Evolutionary conservation across 768 basidiomycete species (phyloP).

Genomic region (Macrolepiota albuminosa): DNA sequence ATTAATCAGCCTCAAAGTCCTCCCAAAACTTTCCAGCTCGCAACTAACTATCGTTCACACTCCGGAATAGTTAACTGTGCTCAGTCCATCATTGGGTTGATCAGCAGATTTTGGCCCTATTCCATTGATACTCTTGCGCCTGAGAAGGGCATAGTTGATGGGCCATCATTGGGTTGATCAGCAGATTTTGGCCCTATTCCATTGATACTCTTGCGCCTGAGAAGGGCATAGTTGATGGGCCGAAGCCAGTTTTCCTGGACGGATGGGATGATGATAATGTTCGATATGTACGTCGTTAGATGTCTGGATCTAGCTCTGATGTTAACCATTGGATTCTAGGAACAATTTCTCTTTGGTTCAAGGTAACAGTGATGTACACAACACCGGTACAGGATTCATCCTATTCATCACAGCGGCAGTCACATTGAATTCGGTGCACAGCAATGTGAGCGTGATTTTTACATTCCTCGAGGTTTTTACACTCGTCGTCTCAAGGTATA

Average conservation of each 20-base stretch:
- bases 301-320: not conserved
- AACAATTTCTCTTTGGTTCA: slow-evolving; percentile 56
- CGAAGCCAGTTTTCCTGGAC: slow-evolving; percentile 54
- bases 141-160: slow-evolving; percentile 53
- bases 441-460: slow-evolving; percentile 44
- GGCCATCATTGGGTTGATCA: slow-evolving; percentile 60
- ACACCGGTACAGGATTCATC: not conserved
- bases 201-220: slow-evolving; percentile 60
- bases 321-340: slow-evolving; percentile 20
- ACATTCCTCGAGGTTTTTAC: not conserved
- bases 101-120: slow-evolving; percentile 57
- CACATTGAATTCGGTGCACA: slow-evolving; percentile 57
- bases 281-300: slow-evolving; percentile 26
- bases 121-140: slow-evolving; percentile 54
- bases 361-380: slow-evolving; percentile 25
- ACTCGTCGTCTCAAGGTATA: slow-evolving; percentile 41
- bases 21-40: slow-evolving; percentile 47
- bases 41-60: slow-evolving; percentile 67
- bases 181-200: slow-evolving; percentile 54
- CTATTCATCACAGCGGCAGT: slow-evolving; percentile 29
- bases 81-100: slow-evolving; percentile 56
- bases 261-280: slow-evolving; percentile 39
- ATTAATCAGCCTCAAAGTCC: not conserved
- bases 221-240: slow-evolving; percentile 46
- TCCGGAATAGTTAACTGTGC: slow-evolving; percentile 74